Percentiles rank a stretch among this genome's conserved stretches.
Evolutionary conservation across 495 filamentous ascomycete species (phyloP).

Genomic region (Annulohypoxylon stygium): DNA sequence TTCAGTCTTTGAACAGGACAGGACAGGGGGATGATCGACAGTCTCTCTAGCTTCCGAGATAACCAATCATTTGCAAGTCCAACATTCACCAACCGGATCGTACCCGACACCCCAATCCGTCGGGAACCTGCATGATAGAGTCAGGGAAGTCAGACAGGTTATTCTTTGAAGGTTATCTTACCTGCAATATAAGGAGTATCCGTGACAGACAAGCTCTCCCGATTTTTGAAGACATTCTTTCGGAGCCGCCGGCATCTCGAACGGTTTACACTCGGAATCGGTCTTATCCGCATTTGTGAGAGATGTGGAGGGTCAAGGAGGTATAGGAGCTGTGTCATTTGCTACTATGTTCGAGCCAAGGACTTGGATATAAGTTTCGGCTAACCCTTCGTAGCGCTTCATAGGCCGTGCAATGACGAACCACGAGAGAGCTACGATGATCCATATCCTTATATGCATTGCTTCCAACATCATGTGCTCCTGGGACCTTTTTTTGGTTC

Average conservation of each 20-base stretch:
- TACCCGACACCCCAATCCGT: slow-evolving; percentile 38
- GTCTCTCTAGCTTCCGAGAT: background rate
- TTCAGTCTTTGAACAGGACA: background rate
- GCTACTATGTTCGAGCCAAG: slow-evolving; percentile 31
- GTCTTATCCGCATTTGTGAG: background rate
- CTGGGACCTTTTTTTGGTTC: background rate
- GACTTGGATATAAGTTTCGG: slow-evolving; percentile 24
- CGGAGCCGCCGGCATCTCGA: slow-evolving; percentile 32
- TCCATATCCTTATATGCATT: background rate
- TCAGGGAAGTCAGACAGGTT: background rate
- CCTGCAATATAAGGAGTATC: slow-evolving; percentile 31
- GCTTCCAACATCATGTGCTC: slow-evolving; percentile 5
- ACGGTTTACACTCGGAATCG: slow-evolving; percentile 27
- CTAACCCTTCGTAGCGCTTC: slow-evolving; percentile 23
- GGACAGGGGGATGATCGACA: background rate
- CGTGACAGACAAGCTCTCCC: slow-evolving; percentile 32
- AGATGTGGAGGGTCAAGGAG: background rate
- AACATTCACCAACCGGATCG: slow-evolving; percentile 36
- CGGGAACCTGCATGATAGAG: slow-evolving; percentile 23
- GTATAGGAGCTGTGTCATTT: slow-evolving; percentile 18
- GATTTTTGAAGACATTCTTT: slow-evolving; percentile 27
- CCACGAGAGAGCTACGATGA: slow-evolving; percentile 10
- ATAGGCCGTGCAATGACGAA: background rate
- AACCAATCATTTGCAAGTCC: slow-evolving; percentile 37
- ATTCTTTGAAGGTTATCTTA: background rate